Evolutionary conservation across 2,329 filamentous ascomycete genomes (phyloP), one percentile per base, ranked within the genome.

Genomic region (Sclerotinia trifoliorum): DNA sequence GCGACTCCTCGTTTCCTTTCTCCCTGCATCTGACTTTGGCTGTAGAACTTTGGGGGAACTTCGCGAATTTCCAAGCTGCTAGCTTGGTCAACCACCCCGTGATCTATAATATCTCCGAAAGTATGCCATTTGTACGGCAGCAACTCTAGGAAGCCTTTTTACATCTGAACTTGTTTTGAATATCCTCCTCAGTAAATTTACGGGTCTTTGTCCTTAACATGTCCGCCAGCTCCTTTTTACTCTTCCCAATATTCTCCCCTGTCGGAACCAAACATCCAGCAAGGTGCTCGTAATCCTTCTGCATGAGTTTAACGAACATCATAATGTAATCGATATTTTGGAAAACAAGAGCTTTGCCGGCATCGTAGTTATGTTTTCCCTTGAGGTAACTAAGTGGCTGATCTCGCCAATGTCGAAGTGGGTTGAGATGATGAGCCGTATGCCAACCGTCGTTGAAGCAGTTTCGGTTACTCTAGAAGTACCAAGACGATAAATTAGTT

Each of bases 401-500:
- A 26, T 94, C 90, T 68, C 91, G 88, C 91, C 91, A 94, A 80
- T 94, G 92, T 1, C 91, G 86, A 39, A 86, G 83, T 0, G 90
- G 91, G 79, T 93, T 92, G 64, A 93, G 85, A 74, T 93, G 91
- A 76, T 93, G 91, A 24, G 90, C 92, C 8, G 90, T 93, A 79
- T 93, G 90, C 78, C 93, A 93, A 71, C 91, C 91, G 74, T 93
- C 91, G 74, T 94, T 93, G 83, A 89, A 93, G 80, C 90, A 94
- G 78, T 89, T 89, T 48, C 91, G 89, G 78, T 94, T 94, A 79
- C 88, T 91, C 90, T 93, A 73, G 21, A 44, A 49, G 19, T 48
- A 39, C 6, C 48, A 48, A 26, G 11, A 15, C 29, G 35, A 17
- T 58, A 19, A 11, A 68, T 73, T 66, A 75, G 71, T 55, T 35